Evolutionary conservation across 2,329 filamentous ascomycete genomes (phyloP), one percentile per base, ranked within the genome.

Genomic region (Aspergillus ochraceus): DNA sequence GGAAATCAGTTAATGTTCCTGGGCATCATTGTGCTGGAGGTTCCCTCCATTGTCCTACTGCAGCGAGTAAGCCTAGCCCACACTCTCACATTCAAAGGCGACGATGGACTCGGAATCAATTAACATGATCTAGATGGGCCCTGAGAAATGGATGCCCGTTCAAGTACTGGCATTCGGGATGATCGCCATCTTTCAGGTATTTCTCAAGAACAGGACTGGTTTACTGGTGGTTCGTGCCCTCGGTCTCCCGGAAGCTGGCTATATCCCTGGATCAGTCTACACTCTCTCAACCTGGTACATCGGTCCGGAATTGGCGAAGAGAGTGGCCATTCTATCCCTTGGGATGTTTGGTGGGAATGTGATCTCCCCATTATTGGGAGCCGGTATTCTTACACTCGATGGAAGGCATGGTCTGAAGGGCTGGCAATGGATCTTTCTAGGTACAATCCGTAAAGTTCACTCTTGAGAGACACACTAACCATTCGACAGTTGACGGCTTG

Each of bases 1-100:
- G 80, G 81, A 0, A 82, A 82, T 60, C 80, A 82, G 61, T 66
- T 82, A 29, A 80, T 82, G 79, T 82, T 80, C 62, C 72, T 80
- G 30, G 77, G 77, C 0, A 80, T 79, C 29, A 78, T 82, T 1
- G 67, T 81, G 2, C 67, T 81, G 4, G 79, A 83, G 60, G 82
- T 83, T 4, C 81, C 80, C 0, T 79, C 75, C 32, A 83, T 82
- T 59, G 74, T 82, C 64, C 26, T 62, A 6, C 51, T 63, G 11
- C 62, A 47, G 17, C n/a, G 22, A 17, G 45, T 47, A 19, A 47
- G 45, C 45, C 47, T 6, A 24, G 6, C 17, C 3, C 10, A 46
- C 42, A 19, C 17, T 20, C n/a, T 6, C 42, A 20, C 19, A 10
- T 19, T 9, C 24, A 24, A 24, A 5, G 24, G 24, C 24, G 24